Evolutionary conservation across 1,139 yeast genomes (phyloP), one percentile per base, ranked within the genome.

Genomic region (Taiozyma sp.): DNA sequence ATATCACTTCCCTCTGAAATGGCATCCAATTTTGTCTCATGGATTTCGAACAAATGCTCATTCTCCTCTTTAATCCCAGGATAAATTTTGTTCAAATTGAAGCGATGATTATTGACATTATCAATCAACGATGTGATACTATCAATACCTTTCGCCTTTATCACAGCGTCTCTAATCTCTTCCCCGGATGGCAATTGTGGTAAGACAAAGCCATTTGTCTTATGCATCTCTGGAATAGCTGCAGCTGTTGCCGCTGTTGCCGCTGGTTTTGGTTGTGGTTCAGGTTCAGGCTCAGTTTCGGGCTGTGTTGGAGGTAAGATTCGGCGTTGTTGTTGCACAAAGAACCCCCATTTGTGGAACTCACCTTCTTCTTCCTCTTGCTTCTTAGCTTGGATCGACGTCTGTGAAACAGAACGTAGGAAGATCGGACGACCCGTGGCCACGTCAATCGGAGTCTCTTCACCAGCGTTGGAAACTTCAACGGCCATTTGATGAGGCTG

Each of bases 281-380:
- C 19, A 16, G 32, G 44, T 38, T 30, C 29, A 12, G 7, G 6
- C 5, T 29, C 8, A 23, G 12, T 28, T 30, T 40, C 30, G 13
- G 44, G 44, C n/a, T 48, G 45, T 19, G 58, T 59, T 9, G 60
- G 55, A 10, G 78, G 77, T 55, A 72, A 65, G 27, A 74, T 60
- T 27, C 72, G 73, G 34, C 73, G 68, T 54, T 82, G 78, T 63
- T 81, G 87, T 63, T 84, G 87, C 60, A 85, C 83, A 61, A 81
- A 84, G 62, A 79, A 80, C 16, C 96, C 96, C 81, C 89, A 81
- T 68, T 87, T 83, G 68, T 89, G 96, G 56, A 90, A 76, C 63
- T 88, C 96, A 58, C 97, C 97, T 73, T 91, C 97, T 67, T 91
- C 97, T 56, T 84, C 82, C 62, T 90, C 96, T 65, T 86, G 90